Evolutionary conservation across 495 filamentous ascomycete species (phyloP), one percentile per base, ranked within the genome.

Genomic region (Annulohypoxylon bovei): DNA sequence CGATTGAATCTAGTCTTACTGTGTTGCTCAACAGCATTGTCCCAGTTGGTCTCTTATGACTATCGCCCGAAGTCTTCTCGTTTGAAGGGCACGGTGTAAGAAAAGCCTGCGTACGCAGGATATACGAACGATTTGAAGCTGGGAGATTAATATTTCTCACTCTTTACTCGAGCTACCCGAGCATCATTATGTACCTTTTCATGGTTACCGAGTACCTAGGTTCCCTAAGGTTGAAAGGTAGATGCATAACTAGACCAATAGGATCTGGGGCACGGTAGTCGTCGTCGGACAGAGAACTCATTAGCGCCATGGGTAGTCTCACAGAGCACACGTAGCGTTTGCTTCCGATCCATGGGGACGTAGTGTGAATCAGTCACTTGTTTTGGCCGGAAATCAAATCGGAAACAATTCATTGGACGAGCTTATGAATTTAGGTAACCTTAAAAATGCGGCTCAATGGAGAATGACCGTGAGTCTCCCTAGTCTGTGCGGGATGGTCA

Each of bases 361-460:
- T 57, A 32, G 7, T 23, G 33, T 49, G 3, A 56, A 20, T n/a
- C 5, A 40, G 40, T 49, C 68, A 66, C 47, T 28, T 44, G 20
- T 18, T 16, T 60, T 23, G 30, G 27, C 16, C 11, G 57, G 14
- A 46, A 71, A 58, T 66, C 68, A 71, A 71, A 66, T 66, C 60
- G 6, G 14, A 7, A 30, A 12, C 12, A 44, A 44, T 22, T 66
- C 28, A 65, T 71, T 71, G 68, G 68, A 56, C 28, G 16, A 12
- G 8, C 18, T 11, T 33, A 1, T 18, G n/a, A 12, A 25, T 16
- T 46, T 20, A 18, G 28, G 62, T 53, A 40, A 57, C 62, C 35
- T 32, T 20, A 22, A 22, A 58, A 52, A 56, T 66, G 68, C 68
- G 68, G 68, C 68, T 71, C 68, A 50, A 62, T 42, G 55, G 50